Conservation (phyloP, 1,284 basidiomycete genomes). For the Lentinula novae-zelandiae region DNA sequence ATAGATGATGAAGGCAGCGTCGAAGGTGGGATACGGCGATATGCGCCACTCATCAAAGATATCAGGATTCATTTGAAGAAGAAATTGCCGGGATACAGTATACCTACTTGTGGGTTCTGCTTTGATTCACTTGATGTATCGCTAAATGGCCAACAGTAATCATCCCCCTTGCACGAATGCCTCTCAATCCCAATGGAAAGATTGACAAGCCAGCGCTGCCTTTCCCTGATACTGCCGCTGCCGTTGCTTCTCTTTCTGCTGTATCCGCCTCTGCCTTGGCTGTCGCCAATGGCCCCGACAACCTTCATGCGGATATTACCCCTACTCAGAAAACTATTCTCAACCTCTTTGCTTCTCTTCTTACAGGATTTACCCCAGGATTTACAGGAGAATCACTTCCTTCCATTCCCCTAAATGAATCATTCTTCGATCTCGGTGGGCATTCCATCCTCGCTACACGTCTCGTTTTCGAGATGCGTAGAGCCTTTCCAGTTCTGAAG, state of each 20-base stretch:
- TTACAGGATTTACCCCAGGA: constrained; percentile 46
- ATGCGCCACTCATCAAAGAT: constrained; percentile 88
- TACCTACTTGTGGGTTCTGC: constrained; percentile 69
- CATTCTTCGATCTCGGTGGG: constrained; percentile 98
- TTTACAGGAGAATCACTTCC: constrained; percentile 21
- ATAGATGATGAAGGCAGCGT: constrained; percentile 33
- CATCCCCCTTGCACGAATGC: constrained; percentile 93
- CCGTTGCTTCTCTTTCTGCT: constrained; percentile 4
- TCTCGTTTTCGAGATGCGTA: constrained; percentile 95
- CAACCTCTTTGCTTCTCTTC: constrained; percentile 79
- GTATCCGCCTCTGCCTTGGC: constrained; percentile 4
- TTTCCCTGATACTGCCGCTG: constrained; percentile 90
- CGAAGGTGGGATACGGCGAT: constrained; percentile 74
- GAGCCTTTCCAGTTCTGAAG: constrained; percentile 87
- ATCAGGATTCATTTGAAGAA: constrained; percentile 96
- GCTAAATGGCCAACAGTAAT: constrained; percentile 57
- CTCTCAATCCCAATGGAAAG: constrained; percentile 98
- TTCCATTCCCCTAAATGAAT: constrained; percentile 86
- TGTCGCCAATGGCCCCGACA: background rate
- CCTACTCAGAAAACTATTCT: constrained; percentile 82
- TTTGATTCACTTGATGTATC: background rate
- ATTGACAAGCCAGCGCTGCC: constrained; percentile 98
- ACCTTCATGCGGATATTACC: background rate
- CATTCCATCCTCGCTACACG: constrained; percentile 98
- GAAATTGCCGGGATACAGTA: constrained; percentile 92